These are phyloP conservation scores for Phytophthora hybrid DNA, from an alignment of 352 stramenopile species.

Conservation along the genomic window DNA sequence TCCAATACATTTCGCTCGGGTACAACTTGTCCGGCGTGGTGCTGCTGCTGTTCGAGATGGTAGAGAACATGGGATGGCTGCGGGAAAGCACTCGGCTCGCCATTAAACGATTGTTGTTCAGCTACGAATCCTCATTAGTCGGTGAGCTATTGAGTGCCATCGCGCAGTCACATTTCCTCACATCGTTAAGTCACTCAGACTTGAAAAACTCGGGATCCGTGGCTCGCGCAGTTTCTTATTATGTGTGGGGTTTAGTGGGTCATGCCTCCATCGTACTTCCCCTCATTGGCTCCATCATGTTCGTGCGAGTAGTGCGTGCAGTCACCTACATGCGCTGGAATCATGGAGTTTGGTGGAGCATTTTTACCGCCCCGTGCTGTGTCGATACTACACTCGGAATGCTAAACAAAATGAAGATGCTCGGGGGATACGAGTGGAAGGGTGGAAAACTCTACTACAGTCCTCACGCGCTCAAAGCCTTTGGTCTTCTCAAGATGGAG, in stretches of 20 bases:
- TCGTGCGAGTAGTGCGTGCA: neutral
- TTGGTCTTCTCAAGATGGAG: neutral
- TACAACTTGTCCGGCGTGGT: constrained; percentile 38
- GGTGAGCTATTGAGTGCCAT: constrained; percentile 22
- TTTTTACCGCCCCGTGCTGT: neutral
- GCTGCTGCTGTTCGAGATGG: constrained; percentile 37
- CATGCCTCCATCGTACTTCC: neutral
- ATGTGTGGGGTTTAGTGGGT: neutral
- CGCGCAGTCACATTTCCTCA: constrained; percentile 18
- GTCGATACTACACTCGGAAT: constrained; percentile 1
- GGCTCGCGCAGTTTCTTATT: neutral
- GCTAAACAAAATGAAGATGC: neutral
- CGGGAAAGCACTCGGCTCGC: constrained; percentile 7
- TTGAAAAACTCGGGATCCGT: neutral
- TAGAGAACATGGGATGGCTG: constrained; percentile 31
- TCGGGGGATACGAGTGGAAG: neutral
- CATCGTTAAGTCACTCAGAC: constrained; percentile 22
- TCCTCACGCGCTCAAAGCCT: neutral
- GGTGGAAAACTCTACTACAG: constrained; percentile 1
- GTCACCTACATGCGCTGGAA: neutral
- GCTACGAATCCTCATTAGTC: constrained; percentile 29
- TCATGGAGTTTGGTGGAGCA: neutral
- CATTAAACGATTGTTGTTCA: constrained; percentile 32
- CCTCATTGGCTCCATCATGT: neutral
- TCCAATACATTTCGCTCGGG: constrained; percentile 37